A percentile compares a stretch with the other conserved stretches of the same genome.
phyloP scores from a whole-genome alignment of 139 green algal species.

The Ettlia oleoabundans region DNA sequence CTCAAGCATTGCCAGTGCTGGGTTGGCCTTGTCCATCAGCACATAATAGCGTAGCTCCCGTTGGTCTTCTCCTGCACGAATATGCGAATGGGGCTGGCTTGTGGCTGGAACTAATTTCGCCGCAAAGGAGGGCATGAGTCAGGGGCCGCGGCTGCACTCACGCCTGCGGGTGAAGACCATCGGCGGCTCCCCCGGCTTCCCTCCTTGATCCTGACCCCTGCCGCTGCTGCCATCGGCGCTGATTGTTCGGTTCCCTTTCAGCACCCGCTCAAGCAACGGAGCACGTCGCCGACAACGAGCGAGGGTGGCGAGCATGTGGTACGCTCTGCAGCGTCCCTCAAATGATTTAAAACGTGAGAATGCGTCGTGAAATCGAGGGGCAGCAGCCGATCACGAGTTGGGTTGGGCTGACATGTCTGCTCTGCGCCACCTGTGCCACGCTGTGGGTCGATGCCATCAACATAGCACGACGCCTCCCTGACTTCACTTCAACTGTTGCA shows the following conservation, averaged over 20 bases:
- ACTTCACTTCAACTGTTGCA: no score
- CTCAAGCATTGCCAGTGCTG: slow-evolving; percentile 25
- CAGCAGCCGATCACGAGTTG: no score
- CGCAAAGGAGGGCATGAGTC: no score
- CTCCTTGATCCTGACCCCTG: no score
- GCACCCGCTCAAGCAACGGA: background rate
- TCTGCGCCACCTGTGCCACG: no score
- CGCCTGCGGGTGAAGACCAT: background rate
- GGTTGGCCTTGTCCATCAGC: background rate
- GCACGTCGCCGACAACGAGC: background rate
- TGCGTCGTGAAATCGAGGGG: no score
- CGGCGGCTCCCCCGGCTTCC: background rate
- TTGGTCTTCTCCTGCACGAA: background rate
- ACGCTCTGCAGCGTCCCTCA: no score
- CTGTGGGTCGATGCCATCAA: no score
- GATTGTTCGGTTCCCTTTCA: background rate
- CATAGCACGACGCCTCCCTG: no score
- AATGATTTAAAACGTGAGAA: no score
- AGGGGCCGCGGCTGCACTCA: background rate
- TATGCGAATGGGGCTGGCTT: background rate
- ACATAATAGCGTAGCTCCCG: slow-evolving; percentile 32
- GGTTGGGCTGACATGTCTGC: no score
- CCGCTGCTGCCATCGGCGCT: background rate
- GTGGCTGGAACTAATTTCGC: background rate
- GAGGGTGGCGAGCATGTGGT: background rate